Base-by-base conservation (phyloP, 2,329 filamentous ascomycete species). In the Coniosporium tulheliwenetii region DNA sequence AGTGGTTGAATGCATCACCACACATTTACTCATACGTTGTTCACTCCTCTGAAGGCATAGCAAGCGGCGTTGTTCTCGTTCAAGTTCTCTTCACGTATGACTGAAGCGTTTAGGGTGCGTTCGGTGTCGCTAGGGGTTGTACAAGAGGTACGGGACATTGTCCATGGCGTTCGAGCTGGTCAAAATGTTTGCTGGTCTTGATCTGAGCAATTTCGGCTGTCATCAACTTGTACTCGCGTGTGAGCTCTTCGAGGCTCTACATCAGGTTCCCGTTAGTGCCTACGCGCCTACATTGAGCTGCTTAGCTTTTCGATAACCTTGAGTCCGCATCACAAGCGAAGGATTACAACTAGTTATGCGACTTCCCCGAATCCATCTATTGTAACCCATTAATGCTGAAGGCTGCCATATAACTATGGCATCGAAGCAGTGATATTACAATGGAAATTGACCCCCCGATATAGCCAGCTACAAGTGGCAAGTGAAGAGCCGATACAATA, bases 271-370 rank as follows among this genome's bases (percentile, higher is more conserved):
- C 61, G 76, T 71, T 52, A 75, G 65, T 56, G 81, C 77, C 31
- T 71, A 61, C 1, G 76, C 75, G 8, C 75, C 76, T 5, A 77
- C 66, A 29, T 71, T 71, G 45, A 81, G 64, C 56, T 83, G 29
- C 71, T 71, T 45, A 81, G 64, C 56, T 83, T 79, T 51, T 83
- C 76, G 5, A 80, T 72, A 39, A 82, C 79, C 61, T 82, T 81
- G 53, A 81, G 73, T 36, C 83, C 68, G 12, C 79, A 69, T 73
- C 77, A 81, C 3, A 83, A 62, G 40, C 79, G 73, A 36, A 83
- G 60, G 3, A 81, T 65, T 26, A 83, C 67, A 38, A 83, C 69
- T n/a, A 83, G 62, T 0, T 75, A 79, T 1, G 71, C 75, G 37
- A 79, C 73, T 51, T 81, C 73, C 55, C 78, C 73, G 5, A 74